Evolutionary conservation across 805 yeast species (phyloP).

Genomic region (Candida corydali): DNA sequence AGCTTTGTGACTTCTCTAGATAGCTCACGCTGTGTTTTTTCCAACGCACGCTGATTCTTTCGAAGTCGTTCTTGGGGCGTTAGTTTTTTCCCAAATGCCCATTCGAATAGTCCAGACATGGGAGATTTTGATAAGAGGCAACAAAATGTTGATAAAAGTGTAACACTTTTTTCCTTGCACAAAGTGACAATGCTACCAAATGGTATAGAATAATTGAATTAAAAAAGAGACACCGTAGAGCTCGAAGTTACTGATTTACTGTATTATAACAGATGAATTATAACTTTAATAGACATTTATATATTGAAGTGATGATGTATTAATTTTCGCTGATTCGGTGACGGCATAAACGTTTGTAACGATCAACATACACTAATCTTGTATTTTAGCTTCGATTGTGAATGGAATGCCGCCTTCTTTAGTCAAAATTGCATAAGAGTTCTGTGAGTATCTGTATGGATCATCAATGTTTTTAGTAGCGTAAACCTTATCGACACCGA

Average conservation of each 20-base stretch:
- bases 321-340: no score
- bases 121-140: not conserved
- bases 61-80: conserved; percentile 95
- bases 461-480: conserved; percentile 26
- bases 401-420: conserved; percentile 8
- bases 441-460: conserved; percentile 23
- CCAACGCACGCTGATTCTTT: conserved; percentile 92
- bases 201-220: no score
- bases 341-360: no score
- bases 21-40: conserved; percentile 89
- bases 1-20: conserved; percentile 83
- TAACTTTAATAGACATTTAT: no score
- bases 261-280: no score
- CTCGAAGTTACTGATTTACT: no score
- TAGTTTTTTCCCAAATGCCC: conserved; percentile 92
- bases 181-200: no score
- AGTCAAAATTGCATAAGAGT: conserved; percentile 13
- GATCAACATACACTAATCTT: no score
- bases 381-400: conserved; percentile 2
- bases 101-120: conserved; percentile 54
- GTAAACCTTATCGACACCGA: conserved; percentile 16
- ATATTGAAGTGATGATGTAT: no score
- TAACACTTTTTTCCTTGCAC: no score
- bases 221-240: no score
- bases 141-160: conserved; percentile 1